A percentile compares a stretch with the other conserved stretches of the same genome.
phyloP scores from a whole-genome alignment of 2,329 filamentous ascomycete genomes.

The Hypomyces perniciosus region DNA sequence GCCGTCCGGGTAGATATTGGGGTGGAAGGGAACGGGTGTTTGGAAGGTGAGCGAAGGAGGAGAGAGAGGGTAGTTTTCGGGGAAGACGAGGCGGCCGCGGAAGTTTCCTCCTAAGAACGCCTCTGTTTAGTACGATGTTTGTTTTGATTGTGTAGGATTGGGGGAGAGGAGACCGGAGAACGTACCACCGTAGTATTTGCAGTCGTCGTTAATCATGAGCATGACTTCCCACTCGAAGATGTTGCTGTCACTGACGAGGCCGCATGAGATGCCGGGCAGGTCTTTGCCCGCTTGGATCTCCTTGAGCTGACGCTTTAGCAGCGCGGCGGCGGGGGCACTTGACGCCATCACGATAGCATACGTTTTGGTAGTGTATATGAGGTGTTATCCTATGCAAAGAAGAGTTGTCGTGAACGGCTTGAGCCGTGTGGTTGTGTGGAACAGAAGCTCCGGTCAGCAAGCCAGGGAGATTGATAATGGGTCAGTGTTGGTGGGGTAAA shows the following conservation, averaged over 20 bases:
- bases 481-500: too few relatives aligned
- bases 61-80: constrained; percentile 75
- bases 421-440: too few relatives aligned
- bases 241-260: constrained; percentile 75
- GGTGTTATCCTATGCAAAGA: not conserved
- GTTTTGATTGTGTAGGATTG: not conserved
- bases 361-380: not conserved
- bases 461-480: too few relatives aligned
- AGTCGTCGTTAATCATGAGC: constrained; percentile 95
- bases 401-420: too few relatives aligned
- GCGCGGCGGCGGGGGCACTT: constrained; percentile 56
- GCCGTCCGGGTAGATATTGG: constrained; percentile 85
- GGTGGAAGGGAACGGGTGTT: constrained; percentile 79
- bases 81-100: constrained; percentile 77
- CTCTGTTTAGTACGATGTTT: not conserved
- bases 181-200: constrained; percentile 86
- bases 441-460: too few relatives aligned
- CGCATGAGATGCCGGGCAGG: constrained; percentile 90
- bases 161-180: not conserved
- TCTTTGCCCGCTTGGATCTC: constrained; percentile 90
- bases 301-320: constrained; percentile 82
- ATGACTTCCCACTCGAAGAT: constrained; percentile 98
- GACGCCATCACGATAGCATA: constrained; percentile 33
- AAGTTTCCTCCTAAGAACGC: constrained; percentile 73
- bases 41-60: constrained; percentile 88